Conservation (phyloP, 78 protist species). For the Ministeria vibrans region DNA sequence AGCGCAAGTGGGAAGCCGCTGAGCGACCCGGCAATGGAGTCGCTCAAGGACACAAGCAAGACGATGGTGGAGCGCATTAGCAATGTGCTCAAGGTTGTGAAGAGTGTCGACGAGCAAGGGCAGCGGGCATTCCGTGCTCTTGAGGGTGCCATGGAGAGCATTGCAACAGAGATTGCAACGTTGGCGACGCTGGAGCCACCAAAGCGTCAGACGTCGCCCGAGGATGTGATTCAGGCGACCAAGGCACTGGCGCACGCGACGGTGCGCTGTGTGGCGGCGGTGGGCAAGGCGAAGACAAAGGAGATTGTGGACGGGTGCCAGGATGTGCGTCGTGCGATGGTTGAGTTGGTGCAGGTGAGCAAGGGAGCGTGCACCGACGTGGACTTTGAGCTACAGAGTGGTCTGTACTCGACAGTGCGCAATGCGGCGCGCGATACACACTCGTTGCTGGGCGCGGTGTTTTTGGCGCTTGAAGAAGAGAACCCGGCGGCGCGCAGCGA, state of each 20-base stretch:
- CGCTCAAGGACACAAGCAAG: not conserved
- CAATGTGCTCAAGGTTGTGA: not conserved
- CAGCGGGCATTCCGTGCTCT: slow-evolving; percentile 4
- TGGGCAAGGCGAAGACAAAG: not conserved
- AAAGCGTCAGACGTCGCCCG: slow-evolving; percentile 8
- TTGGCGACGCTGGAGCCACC: not conserved
- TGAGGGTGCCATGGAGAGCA: slow-evolving; percentile 13
- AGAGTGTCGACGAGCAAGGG: slow-evolving; percentile 7
- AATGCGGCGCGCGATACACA: not conserved
- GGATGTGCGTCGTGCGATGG: slow-evolving; percentile 4
- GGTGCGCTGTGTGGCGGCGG: not conserved
- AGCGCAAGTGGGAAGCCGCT: not conserved
- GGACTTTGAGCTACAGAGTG: not conserved
- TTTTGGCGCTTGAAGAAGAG: not conserved
- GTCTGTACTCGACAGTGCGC: not conserved
- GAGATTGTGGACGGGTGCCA: not conserved
- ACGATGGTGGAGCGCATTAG: not conserved
- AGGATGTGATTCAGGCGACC: not conserved
- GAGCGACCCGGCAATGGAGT: not conserved
- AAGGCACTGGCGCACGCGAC: slow-evolving; percentile 10
- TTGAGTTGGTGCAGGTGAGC: slow-evolving; percentile 1
- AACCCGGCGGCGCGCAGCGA: not conserved
- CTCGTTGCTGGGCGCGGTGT: not conserved
- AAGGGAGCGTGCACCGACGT: not conserved
- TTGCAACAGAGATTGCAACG: not conserved